Conservation (phyloP, 2,329 filamentous ascomycete species). For the Periconia sp. region DNA sequence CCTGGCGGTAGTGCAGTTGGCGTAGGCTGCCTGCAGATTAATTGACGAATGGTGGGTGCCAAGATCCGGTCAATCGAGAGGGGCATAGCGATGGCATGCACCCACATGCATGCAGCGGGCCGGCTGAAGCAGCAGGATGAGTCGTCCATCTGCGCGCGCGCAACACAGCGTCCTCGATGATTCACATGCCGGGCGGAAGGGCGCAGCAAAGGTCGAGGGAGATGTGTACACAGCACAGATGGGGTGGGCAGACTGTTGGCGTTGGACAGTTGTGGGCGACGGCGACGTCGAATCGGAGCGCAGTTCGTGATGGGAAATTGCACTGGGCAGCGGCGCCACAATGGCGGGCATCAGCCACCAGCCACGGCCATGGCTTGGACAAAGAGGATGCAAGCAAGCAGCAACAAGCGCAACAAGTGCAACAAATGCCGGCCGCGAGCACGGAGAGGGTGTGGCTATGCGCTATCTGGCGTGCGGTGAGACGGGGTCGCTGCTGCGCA, state of each 20-base stretch:
- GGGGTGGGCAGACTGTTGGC: too few species aligned
- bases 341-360: slow-evolving; percentile 6
- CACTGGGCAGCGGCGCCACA: slow-evolving; percentile 11
- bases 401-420: slow-evolving; percentile 3
- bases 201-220: slow-evolving; percentile 14
- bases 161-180: slow-evolving; percentile 9
- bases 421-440: slow-evolving; percentile 18
- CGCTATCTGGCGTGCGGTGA: slow-evolving; percentile 27
- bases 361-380: slow-evolving; percentile 17
- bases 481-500: slow-evolving; percentile 24
- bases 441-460: slow-evolving; percentile 34
- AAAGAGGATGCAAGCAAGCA: neutral
- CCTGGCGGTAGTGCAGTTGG: slow-evolving; percentile 5
- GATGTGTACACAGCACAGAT: too few species aligned
- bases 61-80: slow-evolving; percentile 42
- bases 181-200: slow-evolving; percentile 9
- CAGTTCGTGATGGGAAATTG: slow-evolving; percentile 14
- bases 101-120: slow-evolving; percentile 21
- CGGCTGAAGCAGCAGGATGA: slow-evolving; percentile 24
- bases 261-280: too few species aligned
- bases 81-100: slow-evolving; percentile 29
- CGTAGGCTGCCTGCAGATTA: slow-evolving; percentile 8
- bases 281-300: too few species aligned
- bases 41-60: slow-evolving; percentile 27
- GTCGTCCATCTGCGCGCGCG: slow-evolving; percentile 19